These are phyloP conservation scores for Telopea speciosissima DNA, from an alignment of 177 flowering plant genomes.

Conservation along the genomic window DNA sequence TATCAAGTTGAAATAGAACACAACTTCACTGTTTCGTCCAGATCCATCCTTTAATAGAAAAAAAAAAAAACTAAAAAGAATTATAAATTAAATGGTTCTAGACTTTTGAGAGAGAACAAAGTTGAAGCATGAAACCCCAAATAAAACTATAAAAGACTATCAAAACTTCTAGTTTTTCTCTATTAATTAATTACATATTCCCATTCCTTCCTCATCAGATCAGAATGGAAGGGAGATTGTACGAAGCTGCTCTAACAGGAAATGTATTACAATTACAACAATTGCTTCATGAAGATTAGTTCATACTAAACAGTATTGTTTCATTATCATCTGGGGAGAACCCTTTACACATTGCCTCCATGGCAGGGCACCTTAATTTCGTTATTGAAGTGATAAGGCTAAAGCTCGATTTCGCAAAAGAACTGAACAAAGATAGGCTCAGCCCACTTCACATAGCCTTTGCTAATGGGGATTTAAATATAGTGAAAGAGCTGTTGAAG, in stretches of 20 bases:
- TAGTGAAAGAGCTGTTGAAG: slow-evolving; percentile 8
- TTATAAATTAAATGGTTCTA: too few relatives aligned
- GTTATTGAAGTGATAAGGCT: slow-evolving; percentile 21
- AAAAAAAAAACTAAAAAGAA: too few relatives aligned
- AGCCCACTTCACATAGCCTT: slow-evolving; percentile 34
- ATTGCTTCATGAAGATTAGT: slow-evolving; percentile 23
- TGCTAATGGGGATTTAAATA: slow-evolving; percentile 9
- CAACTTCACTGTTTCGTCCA: too few relatives aligned
- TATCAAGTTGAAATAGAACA: too few relatives aligned
- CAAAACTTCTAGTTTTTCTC: too few relatives aligned
- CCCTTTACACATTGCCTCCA: slow-evolving; percentile 30
- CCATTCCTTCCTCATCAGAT: too few relatives aligned
- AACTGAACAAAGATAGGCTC: slow-evolving; percentile 26
- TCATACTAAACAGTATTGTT: slow-evolving; percentile 13
- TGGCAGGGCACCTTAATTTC: slow-evolving; percentile 23
- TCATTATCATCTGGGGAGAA: slow-evolving; percentile 14
- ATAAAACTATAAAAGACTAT: too few relatives aligned
- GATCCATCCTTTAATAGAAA: too few relatives aligned
- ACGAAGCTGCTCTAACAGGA: slow-evolving; percentile 28
- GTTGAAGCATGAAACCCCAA: too few relatives aligned
- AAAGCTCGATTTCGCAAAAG: slow-evolving; percentile 21
- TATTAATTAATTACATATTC: too few relatives aligned
- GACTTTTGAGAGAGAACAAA: too few relatives aligned
- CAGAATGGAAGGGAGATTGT: slow-evolving; percentile 7
- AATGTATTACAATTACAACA: slow-evolving; percentile 18